These are phyloP conservation scores for Gossypium ekmanianum DNA, from an alignment of 345 rosid genomes.

Conservation along the genomic window DNA sequence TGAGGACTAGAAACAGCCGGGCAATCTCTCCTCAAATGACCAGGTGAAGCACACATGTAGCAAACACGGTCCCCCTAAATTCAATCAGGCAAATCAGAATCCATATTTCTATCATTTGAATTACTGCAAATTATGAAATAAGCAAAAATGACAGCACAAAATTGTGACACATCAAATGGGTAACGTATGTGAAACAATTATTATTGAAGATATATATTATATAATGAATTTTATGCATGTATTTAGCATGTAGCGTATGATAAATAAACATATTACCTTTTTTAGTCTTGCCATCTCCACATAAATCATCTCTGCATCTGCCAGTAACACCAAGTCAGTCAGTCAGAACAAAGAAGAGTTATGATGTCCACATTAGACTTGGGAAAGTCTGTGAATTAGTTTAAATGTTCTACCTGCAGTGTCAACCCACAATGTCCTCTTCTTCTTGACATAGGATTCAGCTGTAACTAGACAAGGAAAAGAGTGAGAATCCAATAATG, in stretches of 20 bases:
- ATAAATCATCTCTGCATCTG: constrained; percentile 28
- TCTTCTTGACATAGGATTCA: constrained; percentile 27
- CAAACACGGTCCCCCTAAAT: constrained; percentile 40
- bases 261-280: constrained; percentile 34
- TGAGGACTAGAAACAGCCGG: constrained; percentile 30
- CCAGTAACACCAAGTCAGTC: constrained; percentile 10
- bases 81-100: constrained; percentile 16
- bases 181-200: neutral
- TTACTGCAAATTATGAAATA: neutral
- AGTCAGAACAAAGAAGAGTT: neutral
- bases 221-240: neutral
- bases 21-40: constrained; percentile 49
- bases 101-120: neutral
- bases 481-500: neutral
- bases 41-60: constrained; percentile 48
- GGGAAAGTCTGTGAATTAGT: neutral
- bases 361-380: neutral
- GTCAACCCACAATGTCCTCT: constrained; percentile 23
- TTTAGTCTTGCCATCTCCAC: constrained; percentile 30
- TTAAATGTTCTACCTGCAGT: constrained; percentile 27
- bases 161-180: no score
- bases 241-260: neutral
- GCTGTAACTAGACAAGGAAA: constrained; percentile 24
- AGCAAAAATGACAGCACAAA: neutral
- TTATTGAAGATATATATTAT: neutral